phyloP scores from a whole-genome alignment of 2,329 filamentous ascomycete species.

The Atkinsonella hypoxylon region DNA sequence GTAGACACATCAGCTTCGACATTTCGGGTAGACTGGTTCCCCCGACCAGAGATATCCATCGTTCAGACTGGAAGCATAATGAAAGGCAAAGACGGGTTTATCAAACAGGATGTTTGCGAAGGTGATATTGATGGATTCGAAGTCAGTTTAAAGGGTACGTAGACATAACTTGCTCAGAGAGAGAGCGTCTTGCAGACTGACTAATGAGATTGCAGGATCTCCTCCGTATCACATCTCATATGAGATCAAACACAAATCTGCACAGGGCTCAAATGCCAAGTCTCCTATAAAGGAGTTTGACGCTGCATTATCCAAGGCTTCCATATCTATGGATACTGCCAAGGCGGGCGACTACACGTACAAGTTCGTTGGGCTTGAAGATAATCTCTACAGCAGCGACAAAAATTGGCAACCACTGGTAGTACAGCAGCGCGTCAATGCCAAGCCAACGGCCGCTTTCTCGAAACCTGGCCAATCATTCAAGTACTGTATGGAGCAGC shows the following conservation, averaged over 20 bases:
- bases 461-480: slow-evolving; percentile 81
- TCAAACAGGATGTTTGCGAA: slow-evolving; percentile 81
- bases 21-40: slow-evolving; percentile 79
- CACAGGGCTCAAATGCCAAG: slow-evolving; percentile 51
- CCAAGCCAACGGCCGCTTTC: slow-evolving; percentile 73
- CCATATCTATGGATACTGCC: slow-evolving; percentile 74
- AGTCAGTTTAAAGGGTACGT: slow-evolving; percentile 61
- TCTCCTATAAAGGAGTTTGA: slow-evolving; percentile 62
- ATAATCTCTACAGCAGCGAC: slow-evolving; percentile 74
- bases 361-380: slow-evolving; percentile 69
- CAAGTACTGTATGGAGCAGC: slow-evolving; percentile 85
- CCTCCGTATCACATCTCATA: slow-evolving; percentile 79
- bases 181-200: neutral
- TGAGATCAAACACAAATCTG: slow-evolving; percentile 60
- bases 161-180: neutral
- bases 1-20: slow-evolving; percentile 61
- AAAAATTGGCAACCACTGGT: slow-evolving; percentile 53
- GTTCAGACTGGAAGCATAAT: slow-evolving; percentile 52
- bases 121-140: slow-evolving; percentile 87
- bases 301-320: slow-evolving; percentile 61
- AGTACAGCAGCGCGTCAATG: slow-evolving; percentile 73
- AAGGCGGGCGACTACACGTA: slow-evolving; percentile 80
- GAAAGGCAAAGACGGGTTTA: slow-evolving; percentile 38
- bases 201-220: slow-evolving; percentile 40
- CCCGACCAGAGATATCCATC: slow-evolving; percentile 61